These are phyloP conservation scores for Phaeosphaeriaceae sp. DNA, from an alignment of 2,329 filamentous ascomycete species.

Conservation along the genomic window DNA sequence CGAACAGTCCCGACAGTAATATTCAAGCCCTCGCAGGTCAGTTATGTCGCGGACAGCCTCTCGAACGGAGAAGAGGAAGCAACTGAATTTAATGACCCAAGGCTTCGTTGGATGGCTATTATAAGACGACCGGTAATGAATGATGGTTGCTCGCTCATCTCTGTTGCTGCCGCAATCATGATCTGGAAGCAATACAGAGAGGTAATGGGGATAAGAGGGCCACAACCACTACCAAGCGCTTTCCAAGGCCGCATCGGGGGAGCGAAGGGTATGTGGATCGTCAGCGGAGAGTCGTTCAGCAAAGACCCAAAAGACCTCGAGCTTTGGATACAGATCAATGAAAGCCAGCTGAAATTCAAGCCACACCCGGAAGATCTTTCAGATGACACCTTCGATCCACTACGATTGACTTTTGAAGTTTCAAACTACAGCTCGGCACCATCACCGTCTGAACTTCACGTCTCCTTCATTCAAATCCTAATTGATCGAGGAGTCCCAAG, in stretches of 20 bases:
- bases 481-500: constrained; percentile 62
- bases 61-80: constrained; percentile 46
- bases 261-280: constrained; percentile 77
- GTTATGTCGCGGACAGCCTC: constrained; percentile 32
- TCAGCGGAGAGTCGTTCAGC: constrained; percentile 59
- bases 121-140: constrained; percentile 48
- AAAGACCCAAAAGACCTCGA: constrained; percentile 50
- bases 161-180: constrained; percentile 61
- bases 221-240: constrained; percentile 69
- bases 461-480: constrained; percentile 72
- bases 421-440: constrained; percentile 54
- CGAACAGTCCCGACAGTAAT: constrained; percentile 45
- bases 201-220: constrained; percentile 63
- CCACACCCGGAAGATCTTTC: constrained; percentile 56
- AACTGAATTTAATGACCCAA: constrained; percentile 44
- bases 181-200: constrained; percentile 61
- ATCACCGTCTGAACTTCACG: constrained; percentile 65
- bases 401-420: constrained; percentile 71
- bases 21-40: constrained; percentile 49
- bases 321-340: constrained; percentile 68
- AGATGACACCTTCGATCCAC: constrained; percentile 47
- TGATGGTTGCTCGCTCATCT: constrained; percentile 69
- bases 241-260: constrained; percentile 74
- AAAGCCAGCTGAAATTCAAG: constrained; percentile 73
- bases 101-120: constrained; percentile 25